Percentiles rank a stretch among this genome's conserved stretches.
phyloP scores from a whole-genome alignment of 352 stramenopile species.

The Globisporangium nagaii region DNA sequence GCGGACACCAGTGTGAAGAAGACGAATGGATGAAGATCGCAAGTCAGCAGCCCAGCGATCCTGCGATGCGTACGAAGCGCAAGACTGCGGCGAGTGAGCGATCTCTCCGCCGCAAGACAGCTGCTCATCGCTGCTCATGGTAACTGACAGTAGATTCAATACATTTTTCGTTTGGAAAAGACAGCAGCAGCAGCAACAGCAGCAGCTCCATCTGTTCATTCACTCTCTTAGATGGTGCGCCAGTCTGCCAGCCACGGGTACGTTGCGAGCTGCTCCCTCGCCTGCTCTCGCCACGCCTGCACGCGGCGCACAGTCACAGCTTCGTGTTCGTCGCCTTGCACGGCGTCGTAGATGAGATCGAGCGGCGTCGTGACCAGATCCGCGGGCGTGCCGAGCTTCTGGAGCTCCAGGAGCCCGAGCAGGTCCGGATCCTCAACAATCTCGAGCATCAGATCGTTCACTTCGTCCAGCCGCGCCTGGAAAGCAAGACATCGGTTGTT shows the following conservation, averaged over 20 bases:
- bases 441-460: conserved; percentile 77
- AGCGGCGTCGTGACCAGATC: conserved; percentile 65
- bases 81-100: too few relatives aligned
- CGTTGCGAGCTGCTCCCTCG: conserved; percentile 29
- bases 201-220: too few relatives aligned
- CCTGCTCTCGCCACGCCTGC: conserved; percentile 40
- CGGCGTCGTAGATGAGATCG: conserved; percentile 56
- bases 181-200: too few relatives aligned
- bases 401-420: conserved; percentile 50
- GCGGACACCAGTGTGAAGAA: too few relatives aligned
- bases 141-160: too few relatives aligned
- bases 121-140: too few relatives aligned
- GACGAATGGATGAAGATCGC: too few relatives aligned
- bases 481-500: conserved; percentile 1
- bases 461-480: conserved; percentile 66
- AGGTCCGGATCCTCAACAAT: conserved; percentile 46
- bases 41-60: too few relatives aligned
- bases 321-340: conserved; percentile 10
- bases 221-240: conserved; percentile 67
- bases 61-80: too few relatives aligned
- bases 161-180: too few relatives aligned
- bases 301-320: conserved; percentile 29
- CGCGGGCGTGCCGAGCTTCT: conserved; percentile 77
- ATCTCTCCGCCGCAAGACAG: too few relatives aligned
- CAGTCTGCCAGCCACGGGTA: conserved; percentile 72